These are phyloP conservation scores for Athelia psychrophila DNA, from an alignment of 1,284 basidiomycete species.

Conservation along the genomic window DNA sequence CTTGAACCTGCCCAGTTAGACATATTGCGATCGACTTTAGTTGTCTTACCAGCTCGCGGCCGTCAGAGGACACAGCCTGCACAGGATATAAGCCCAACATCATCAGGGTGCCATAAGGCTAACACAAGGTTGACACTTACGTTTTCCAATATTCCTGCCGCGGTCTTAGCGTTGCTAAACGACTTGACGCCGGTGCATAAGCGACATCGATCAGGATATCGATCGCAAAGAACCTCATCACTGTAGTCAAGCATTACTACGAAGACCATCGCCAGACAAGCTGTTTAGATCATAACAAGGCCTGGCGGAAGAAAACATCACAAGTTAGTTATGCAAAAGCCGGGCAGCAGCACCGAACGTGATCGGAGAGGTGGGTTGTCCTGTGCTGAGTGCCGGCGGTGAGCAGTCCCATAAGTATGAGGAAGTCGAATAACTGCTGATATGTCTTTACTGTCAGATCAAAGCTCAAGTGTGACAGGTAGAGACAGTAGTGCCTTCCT, in stretches of 20 bases:
- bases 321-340: background rate
- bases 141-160: too few relatives aligned
- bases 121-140: too few relatives aligned
- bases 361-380: slow-evolving; percentile 1
- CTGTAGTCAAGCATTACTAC: background rate
- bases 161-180: too few relatives aligned
- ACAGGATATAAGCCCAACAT: too few relatives aligned
- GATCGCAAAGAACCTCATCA: background rate
- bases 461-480: slow-evolving; percentile 55
- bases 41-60: too few relatives aligned
- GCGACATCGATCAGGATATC: background rate
- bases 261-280: background rate
- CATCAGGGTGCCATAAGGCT: too few relatives aligned
- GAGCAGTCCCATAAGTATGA: background rate
- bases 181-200: background rate
- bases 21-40: too few relatives aligned
- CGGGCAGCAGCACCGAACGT: background rate
- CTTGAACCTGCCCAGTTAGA: too few relatives aligned
- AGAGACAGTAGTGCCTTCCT: background rate
- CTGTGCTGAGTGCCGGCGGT: slow-evolving; percentile 1
- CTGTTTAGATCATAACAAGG: background rate
- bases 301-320: background rate
- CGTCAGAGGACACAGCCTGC: too few relatives aligned
- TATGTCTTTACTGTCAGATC: slow-evolving; percentile 29
- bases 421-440: background rate